Conservation (phyloP, 2,329 filamentous ascomycete genomes). For the Fusarium sp. region DNA sequence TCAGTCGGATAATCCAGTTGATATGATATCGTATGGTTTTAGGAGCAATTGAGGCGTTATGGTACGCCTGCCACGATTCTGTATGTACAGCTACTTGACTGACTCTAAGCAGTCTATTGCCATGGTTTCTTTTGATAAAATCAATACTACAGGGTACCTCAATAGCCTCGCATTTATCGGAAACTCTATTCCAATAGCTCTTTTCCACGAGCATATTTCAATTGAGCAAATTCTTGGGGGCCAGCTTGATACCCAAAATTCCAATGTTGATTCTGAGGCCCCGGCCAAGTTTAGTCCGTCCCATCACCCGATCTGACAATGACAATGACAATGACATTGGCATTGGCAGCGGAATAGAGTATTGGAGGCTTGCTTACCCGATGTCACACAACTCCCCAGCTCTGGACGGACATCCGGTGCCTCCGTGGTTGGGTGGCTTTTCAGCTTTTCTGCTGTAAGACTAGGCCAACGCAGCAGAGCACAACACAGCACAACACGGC, state of each 20-base stretch:
- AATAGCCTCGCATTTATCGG: not conserved
- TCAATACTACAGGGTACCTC: not conserved
- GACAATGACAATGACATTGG: not conserved
- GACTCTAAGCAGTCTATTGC: not conserved
- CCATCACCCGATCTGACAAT: not conserved
- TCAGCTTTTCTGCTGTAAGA: slow-evolving; percentile 12
- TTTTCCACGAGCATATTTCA: not conserved
- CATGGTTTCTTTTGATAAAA: not conserved
- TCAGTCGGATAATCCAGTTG: not conserved
- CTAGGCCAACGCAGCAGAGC: slow-evolving; percentile 6
- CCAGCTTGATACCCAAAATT: slow-evolving; percentile 20
- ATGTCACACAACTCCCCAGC: slow-evolving; percentile 20
- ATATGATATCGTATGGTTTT: not conserved
- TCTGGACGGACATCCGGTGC: slow-evolving; percentile 6
- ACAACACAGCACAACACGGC: not conserved
- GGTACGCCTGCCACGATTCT: not conserved
- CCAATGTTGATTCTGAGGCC: slow-evolving; percentile 6
- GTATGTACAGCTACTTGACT: not conserved
- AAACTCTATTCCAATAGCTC: not conserved
- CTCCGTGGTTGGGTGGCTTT: slow-evolving; percentile 10
- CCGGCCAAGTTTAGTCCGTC: not conserved
- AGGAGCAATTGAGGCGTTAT: not conserved
- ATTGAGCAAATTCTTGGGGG: slow-evolving; percentile 1
- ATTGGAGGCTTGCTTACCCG: slow-evolving; percentile 22
- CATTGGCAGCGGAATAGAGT: slow-evolving; percentile 5